Conservation (phyloP, 2,329 filamentous ascomycete species). For the Tolypocladium album region DNA sequence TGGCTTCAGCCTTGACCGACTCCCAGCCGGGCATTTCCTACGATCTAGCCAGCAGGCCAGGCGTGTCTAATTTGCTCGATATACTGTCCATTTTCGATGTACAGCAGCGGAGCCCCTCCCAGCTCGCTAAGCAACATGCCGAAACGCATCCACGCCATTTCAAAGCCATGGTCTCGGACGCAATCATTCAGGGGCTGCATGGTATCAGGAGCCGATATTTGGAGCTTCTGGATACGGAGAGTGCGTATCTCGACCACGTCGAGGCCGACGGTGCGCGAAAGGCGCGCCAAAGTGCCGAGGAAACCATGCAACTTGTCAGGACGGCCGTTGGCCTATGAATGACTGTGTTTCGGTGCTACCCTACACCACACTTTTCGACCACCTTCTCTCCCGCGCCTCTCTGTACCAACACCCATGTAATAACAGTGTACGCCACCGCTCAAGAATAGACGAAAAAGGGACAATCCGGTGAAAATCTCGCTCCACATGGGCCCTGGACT, state of each 20-base stretch:
- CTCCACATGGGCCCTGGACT: no score
- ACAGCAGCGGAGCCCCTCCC: conserved; percentile 23
- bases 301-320: conserved; percentile 44
- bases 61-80: conserved; percentile 78
- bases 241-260: conserved; percentile 45
- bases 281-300: conserved; percentile 50
- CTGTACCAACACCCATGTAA: neutral
- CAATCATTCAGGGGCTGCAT: conserved; percentile 40
- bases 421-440: neutral
- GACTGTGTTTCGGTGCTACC: neutral
- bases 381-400: neutral
- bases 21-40: conserved; percentile 57
- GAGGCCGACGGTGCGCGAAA: conserved; percentile 46
- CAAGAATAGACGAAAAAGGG: neutral
- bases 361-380: no score
- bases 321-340: conserved; percentile 39
- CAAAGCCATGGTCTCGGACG: conserved; percentile 46
- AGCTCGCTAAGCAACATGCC: conserved; percentile 28
- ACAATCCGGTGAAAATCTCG: no score
- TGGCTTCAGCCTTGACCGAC: conserved; percentile 70
- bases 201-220: conserved; percentile 47
- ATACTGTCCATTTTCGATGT: conserved; percentile 62
- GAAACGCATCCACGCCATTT: conserved; percentile 25
- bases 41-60: conserved; percentile 58
- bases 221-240: conserved; percentile 34